Evolutionary conservation across 345 rosid species (phyloP).

Genomic region (Populus ilicifolia): DNA sequence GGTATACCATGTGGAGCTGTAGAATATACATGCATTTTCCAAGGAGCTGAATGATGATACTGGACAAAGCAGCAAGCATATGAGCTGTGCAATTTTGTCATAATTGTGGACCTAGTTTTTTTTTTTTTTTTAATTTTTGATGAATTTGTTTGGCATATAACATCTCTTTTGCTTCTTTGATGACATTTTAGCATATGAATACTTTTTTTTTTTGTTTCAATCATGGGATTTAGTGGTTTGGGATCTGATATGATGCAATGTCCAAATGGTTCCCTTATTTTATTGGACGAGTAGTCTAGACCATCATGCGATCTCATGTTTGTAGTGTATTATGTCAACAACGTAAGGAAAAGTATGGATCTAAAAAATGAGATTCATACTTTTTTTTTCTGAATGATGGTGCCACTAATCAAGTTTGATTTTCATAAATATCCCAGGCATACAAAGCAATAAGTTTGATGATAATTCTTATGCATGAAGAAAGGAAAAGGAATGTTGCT

Average conservation of each 20-base stretch:
- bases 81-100: not conserved
- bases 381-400: not conserved
- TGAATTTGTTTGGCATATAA: not conserved
- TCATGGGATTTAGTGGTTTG: not conserved
- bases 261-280: conserved; percentile 1
- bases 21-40: not conserved
- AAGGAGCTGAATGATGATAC: not conserved
- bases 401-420: not conserved
- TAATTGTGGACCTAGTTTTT: not conserved
- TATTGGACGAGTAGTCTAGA: not conserved
- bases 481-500: not conserved
- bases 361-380: not conserved
- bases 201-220: not conserved
- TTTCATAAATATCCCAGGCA: not conserved
- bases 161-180: not conserved
- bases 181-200: not conserved
- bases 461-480: not conserved
- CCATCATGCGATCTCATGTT: not conserved
- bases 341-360: not conserved
- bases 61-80: not conserved
- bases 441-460: not conserved
- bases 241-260: not conserved
- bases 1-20: not conserved
- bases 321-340: not conserved
- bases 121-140: not conserved